phyloP scores from a whole-genome alignment of 805 yeast species.

The Nakazawaea laoshanensis region DNA sequence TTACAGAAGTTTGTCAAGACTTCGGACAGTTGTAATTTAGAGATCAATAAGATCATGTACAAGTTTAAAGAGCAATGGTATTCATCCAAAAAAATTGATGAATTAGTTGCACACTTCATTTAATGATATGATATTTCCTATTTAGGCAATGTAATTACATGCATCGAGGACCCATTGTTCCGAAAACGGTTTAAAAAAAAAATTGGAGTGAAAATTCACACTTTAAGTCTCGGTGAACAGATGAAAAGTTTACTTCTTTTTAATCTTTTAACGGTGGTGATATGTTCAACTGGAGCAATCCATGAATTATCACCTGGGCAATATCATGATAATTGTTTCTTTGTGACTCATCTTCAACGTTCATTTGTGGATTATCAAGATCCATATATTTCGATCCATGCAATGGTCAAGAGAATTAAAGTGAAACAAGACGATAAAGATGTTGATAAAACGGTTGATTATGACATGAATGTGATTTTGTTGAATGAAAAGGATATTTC shows the following conservation, averaged over 20 bases:
- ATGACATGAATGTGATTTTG: slow-evolving; percentile 8
- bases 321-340: slow-evolving; percentile 11
- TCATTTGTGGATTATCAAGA: slow-evolving; percentile 9
- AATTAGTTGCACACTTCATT: too few species aligned
- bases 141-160: too few species aligned
- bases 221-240: too few species aligned
- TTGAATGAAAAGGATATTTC: slow-evolving; percentile 5
- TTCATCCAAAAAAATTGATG: slow-evolving; percentile 5
- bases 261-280: too few species aligned
- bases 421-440: background rate
- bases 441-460: slow-evolving; percentile 1
- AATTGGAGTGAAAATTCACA: too few species aligned
- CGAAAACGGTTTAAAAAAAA: too few species aligned
- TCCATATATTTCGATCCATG: slow-evolving; percentile 7
- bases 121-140: too few species aligned
- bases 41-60: slow-evolving; percentile 1
- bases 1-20: slow-evolving; percentile 4
- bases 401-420: slow-evolving; percentile 1
- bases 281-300: too few species aligned
- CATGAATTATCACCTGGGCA: slow-evolving; percentile 4
- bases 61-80: slow-evolving; percentile 6
- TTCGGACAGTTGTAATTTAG: slow-evolving; percentile 1
- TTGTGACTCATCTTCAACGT: slow-evolving; percentile 9
- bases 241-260: too few species aligned
- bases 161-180: too few species aligned